phyloP scores from a whole-genome alignment of 2,329 filamentous ascomycete species.

The Trichoderma endophyticum region DNA sequence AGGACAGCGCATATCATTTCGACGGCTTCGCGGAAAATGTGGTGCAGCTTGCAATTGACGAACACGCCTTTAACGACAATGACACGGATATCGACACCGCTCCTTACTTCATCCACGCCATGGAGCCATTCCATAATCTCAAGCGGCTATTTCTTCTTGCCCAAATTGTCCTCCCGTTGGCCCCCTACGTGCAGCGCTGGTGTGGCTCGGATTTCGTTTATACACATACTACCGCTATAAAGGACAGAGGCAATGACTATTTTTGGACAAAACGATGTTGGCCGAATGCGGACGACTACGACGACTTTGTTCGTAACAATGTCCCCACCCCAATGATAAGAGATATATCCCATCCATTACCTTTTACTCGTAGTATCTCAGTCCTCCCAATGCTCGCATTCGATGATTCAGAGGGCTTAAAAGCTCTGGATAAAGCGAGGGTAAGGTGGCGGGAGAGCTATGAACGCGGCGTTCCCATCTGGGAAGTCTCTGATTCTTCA shows the following conservation, averaged over 20 bases:
- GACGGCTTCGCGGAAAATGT: constrained; percentile 31
- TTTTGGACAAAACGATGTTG: constrained; percentile 30
- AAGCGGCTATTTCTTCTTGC: constrained; percentile 27
- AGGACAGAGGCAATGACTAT: constrained; percentile 28
- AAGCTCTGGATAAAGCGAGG: constrained; percentile 22
- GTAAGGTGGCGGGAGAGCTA: background rate
- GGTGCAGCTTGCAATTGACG: constrained; percentile 28
- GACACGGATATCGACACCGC: background rate
- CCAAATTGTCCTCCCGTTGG: rapidly evolving
- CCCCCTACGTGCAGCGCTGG: constrained; percentile 29
- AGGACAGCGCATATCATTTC: constrained; percentile 20
- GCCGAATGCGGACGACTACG: constrained; percentile 33
- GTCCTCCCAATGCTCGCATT: constrained; percentile 34
- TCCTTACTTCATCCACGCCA: background rate
- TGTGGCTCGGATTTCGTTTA: constrained; percentile 31
- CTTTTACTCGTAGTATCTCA: constrained; percentile 21
- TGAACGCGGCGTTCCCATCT: background rate
- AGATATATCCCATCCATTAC: background rate
- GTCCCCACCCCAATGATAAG: constrained; percentile 18
- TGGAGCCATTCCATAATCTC: constrained; percentile 27
- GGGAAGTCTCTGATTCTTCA: background rate
- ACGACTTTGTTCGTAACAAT: constrained; percentile 29
- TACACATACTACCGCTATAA: constrained; percentile 28
- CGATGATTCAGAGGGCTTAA: constrained; percentile 22
- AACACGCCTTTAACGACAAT: constrained; percentile 4